Evolutionary conservation across 352 stramenopile species (phyloP), one percentile per base, ranked within the genome.

Genomic region (Globisporangium solare): DNA sequence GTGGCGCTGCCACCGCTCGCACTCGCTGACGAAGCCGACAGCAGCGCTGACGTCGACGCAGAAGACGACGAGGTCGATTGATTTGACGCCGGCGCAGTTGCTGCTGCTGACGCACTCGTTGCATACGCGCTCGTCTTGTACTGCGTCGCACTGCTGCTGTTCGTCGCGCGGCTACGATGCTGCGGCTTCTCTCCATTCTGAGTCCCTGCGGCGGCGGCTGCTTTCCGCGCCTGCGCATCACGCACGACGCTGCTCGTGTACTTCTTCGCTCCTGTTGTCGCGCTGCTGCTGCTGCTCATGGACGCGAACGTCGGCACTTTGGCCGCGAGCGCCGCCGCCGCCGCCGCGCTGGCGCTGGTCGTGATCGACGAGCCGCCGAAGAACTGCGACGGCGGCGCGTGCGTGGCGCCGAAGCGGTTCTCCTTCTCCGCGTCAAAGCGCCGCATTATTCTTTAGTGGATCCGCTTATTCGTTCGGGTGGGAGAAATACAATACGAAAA

Each of bases 341-440:
- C 31, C 24, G 53, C 54, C n/a, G 64, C 48, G 39, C 70, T 74
- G 11, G 57, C 54, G 32, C 20, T 35, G 27, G 27, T 73, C 21
- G 49, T 48, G 18, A 71, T 54, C 7, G 59, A 48, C 17, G 61
- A 66, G n/a, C 51, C 4, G 0, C 54, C 56, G 32, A 67, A 67
- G 20, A 60, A 62, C 24, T 67, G 54, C 5, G 60, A 61, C 15
- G 64, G 51, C 39, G 55, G 47, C 22, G 55, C 54, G 54, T 60
- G 45, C 35, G 58, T 21, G 20, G 58, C 46, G 6, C 54, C 62
- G 37, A 68, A 51, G 32, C 70, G 68, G 58, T 89, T 89, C 67
- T 89, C 79, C 61, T 86, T 89, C 53, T 86, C 79, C 11, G 72
- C 74, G 54, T 89, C 76, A 45, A 81, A 81, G 42, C 76, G 76